These are phyloP conservation scores for Glycine soja DNA, from an alignment of 306 rosid genomes.

Conservation along the genomic window DNA sequence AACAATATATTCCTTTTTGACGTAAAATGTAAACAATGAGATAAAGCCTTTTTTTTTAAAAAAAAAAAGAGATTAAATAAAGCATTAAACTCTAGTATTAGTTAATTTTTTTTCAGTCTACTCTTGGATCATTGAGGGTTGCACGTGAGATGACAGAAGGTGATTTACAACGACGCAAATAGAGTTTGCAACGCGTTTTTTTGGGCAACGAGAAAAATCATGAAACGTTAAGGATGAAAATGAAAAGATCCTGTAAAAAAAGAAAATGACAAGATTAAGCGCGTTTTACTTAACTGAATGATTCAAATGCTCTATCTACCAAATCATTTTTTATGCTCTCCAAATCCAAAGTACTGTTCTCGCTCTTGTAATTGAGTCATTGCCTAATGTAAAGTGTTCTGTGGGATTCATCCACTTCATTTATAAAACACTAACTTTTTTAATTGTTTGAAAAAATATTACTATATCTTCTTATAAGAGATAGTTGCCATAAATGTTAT, in stretches of 20 bases:
- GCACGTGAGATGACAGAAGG: constrained; percentile 52
- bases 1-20: constrained; percentile 52
- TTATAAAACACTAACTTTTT: not conserved
- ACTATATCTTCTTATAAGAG: too few species aligned
- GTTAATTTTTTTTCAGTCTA: not conserved
- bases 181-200: constrained; percentile 47
- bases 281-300: constrained; percentile 58
- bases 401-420: not conserved
- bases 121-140: constrained; percentile 14
- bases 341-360: constrained; percentile 35
- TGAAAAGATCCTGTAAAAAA: too few species aligned
- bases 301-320: constrained; percentile 54
- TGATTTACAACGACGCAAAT: constrained; percentile 27
- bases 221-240: constrained; percentile 24
- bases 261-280: constrained; percentile 19
- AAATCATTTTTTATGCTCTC: constrained; percentile 27
- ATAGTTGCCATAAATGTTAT: too few species aligned
- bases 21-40: constrained; percentile 54
- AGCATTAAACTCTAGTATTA: constrained; percentile 16
- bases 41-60: not conserved
- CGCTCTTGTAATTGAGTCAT: constrained; percentile 4
- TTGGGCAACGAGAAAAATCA: constrained; percentile 42
- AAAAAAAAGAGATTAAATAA: constrained; percentile 23
- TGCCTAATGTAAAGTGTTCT: not conserved
- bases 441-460: too few species aligned